These are phyloP conservation scores for Trametes maxima DNA, from an alignment of 768 basidiomycete species.

Conservation along the genomic window DNA sequence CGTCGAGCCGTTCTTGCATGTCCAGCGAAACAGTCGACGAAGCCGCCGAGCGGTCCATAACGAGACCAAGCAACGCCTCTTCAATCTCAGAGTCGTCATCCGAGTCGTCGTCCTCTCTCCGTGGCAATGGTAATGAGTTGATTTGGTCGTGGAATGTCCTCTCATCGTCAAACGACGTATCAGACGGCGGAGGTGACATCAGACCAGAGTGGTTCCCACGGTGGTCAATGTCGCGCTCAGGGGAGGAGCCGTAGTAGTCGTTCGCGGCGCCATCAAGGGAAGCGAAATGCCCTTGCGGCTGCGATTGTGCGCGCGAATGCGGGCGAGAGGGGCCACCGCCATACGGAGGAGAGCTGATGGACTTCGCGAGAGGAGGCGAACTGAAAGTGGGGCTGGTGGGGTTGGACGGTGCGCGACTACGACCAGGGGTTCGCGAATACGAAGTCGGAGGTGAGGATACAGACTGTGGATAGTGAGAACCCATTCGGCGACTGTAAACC, in stretches of 20 bases:
- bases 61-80: conserved; percentile 53
- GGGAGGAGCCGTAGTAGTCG: conserved; percentile 40
- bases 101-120: conserved; percentile 26
- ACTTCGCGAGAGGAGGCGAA: conserved; percentile 44
- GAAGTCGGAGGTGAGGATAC: conserved; percentile 38
- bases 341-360: conserved; percentile 44
- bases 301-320: conserved; percentile 58
- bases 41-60: conserved; percentile 56
- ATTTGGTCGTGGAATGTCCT: conserved; percentile 46
- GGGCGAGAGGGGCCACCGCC: conserved; percentile 53
- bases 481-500: not conserved
- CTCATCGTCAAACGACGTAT: conserved; percentile 40
- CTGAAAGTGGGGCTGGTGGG: conserved; percentile 47
- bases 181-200: conserved; percentile 46
- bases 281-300: conserved; percentile 43
- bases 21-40: conserved; percentile 73
- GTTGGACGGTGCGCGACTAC: conserved; percentile 71
- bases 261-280: conserved; percentile 46
- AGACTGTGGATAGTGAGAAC: conserved; percentile 31
- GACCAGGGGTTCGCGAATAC: conserved; percentile 47
- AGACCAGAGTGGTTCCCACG: conserved; percentile 21
- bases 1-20: conserved; percentile 71
- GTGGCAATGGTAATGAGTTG: conserved; percentile 62
- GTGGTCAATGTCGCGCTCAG: conserved; percentile 24
- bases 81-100: conserved; percentile 51